Evolutionary conservation across 75 land plant genomes (phyloP).

Genomic region (Picea glauca): DNA sequence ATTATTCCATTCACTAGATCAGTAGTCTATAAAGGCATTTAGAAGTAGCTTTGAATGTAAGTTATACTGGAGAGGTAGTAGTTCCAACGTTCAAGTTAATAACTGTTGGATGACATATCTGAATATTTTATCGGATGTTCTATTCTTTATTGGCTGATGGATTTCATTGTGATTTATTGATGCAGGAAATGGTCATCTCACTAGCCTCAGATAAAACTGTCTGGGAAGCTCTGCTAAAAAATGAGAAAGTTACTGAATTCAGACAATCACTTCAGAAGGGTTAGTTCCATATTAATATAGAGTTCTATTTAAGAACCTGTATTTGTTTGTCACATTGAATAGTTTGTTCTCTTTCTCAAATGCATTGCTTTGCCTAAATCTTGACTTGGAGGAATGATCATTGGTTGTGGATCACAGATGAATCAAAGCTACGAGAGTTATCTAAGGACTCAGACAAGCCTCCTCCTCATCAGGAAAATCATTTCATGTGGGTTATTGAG

Average conservation of each 20-base stretch:
- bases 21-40: background rate
- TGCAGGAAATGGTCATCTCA: constrained; percentile 26
- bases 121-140: background rate
- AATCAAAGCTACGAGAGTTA: background rate
- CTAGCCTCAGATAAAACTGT: constrained; percentile 20
- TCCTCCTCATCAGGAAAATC: background rate
- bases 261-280: constrained; percentile 18
- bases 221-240: constrained; percentile 27
- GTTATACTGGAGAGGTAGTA: background rate
- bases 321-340: background rate
- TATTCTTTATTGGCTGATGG: background rate
- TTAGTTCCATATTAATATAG: background rate
- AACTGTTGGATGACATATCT: background rate
- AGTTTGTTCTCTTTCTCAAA: background rate
- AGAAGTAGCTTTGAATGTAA: background rate
- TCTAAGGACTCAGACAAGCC: background rate
- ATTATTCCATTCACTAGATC: background rate
- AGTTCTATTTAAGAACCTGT: background rate
- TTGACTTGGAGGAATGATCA: background rate
- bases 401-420: background rate
- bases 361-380: background rate
- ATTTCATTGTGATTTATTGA: background rate
- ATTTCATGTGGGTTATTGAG: constrained; percentile 4
- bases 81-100: background rate
- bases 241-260: constrained; percentile 27